A percentile compares a stretch with the other conserved stretches of the same genome.
Conservation (phyloP, 139 green algal species). For the Chlamydomonas incerta region DNA sequence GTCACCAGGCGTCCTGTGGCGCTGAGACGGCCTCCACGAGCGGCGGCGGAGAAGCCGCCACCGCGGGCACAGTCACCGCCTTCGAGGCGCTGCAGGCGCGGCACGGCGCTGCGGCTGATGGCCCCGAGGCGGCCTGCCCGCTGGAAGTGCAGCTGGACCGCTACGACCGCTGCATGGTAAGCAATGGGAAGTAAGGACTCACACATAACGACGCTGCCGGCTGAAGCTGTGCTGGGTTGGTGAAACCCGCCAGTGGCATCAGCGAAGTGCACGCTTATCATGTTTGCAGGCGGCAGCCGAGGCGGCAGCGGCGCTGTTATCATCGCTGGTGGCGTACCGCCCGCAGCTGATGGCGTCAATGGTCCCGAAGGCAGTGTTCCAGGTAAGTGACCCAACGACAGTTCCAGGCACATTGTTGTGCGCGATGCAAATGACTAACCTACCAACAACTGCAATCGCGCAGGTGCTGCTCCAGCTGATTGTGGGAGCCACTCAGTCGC, state of each 20-base stretch:
- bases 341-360: slow-evolving; percentile 8
- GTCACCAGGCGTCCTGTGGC: no score
- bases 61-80: no score
- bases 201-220: no score
- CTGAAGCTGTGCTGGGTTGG: no score
- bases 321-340: background rate
- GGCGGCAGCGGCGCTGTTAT: background rate
- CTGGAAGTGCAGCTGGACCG: background rate
- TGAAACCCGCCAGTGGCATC: no score
- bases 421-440: no score
- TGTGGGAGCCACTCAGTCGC: background rate
- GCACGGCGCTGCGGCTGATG: background rate
- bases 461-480: slow-evolving; percentile 26
- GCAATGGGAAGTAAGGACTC: no score
- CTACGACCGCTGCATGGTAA: background rate
- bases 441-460: background rate
- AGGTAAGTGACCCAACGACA: background rate
- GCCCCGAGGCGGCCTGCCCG: background rate
- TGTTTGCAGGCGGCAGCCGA: slow-evolving; percentile 1
- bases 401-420: background rate
- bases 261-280: background rate
- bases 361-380: slow-evolving; percentile 13
- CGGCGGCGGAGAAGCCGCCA: no score
- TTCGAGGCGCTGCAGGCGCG: background rate
- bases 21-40: no score